Conservation (phyloP, 441 rosid genomes). For the Sinapis alba region DNA sequence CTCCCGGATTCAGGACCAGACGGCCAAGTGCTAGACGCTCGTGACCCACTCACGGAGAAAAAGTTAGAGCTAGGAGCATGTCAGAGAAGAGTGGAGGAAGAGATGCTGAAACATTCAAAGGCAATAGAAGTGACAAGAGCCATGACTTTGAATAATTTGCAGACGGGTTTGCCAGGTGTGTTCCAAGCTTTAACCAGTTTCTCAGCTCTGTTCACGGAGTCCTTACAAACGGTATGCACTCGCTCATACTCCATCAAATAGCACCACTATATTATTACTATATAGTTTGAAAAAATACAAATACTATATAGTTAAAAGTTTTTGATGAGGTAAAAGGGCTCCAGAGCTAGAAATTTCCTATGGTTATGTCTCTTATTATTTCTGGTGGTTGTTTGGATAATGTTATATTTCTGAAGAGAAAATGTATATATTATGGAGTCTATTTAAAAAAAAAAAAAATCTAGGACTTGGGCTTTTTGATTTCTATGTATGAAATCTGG, state of each 20-base stretch:
- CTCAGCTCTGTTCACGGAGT: conserved; percentile 71
- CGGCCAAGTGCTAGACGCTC: conserved; percentile 70
- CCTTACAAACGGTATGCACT: conserved; percentile 67
- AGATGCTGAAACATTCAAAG: conserved; percentile 82
- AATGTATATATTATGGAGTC: conserved; percentile 31
- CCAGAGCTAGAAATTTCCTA: conserved; percentile 15
- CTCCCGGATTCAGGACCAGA: conserved; percentile 70
- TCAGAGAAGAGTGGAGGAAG: conserved; percentile 89
- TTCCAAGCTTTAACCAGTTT: conserved; percentile 89
- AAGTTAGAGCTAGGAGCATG: conserved; percentile 82
- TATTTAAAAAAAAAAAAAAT: not conserved
- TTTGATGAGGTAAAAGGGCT: conserved; percentile 9
- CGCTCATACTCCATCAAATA: conserved; percentile 79
- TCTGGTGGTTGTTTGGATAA: conserved; percentile 16
- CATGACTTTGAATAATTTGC: conserved; percentile 82
- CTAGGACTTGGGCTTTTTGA: conserved; percentile 21
- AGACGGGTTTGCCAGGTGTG: conserved; percentile 93
- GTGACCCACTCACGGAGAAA: conserved; percentile 87
- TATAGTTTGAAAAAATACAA: conserved; percentile 22
- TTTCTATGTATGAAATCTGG: conserved; percentile 18
- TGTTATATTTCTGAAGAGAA: conserved; percentile 23
- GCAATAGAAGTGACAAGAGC: conserved; percentile 91
- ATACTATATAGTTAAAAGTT: conserved; percentile 16
- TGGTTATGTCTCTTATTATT: conserved; percentile 2
- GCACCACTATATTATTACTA: conserved; percentile 22